Base-by-base conservation (phyloP, 352 stramenopile species). In the Pythium angustatum region DNA sequence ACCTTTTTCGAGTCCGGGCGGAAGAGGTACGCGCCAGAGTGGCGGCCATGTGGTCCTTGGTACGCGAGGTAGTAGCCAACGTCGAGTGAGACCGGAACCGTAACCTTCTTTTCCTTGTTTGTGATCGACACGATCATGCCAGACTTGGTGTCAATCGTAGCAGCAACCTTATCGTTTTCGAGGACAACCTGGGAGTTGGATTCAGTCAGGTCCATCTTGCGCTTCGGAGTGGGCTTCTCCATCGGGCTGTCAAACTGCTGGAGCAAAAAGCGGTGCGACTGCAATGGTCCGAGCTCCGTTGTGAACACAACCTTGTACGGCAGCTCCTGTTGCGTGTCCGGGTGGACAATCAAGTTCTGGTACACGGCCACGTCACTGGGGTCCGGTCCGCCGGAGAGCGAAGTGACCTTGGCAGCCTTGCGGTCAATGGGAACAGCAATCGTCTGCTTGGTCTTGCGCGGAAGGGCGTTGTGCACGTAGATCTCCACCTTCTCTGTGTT, bases 21-120 rank as follows among this genome's bases (percentile, higher is more conserved):
- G 78, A 99, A 99, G 19, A 98, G 92, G 71, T 99, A 99, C 7
- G 97, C 97, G 21, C 97, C 97, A 24, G 93, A 98, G 64, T 96
- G 91, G 61, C 95, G 85, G 5, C 74, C 71, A 1, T 78, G 64
- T 3, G 50, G 28, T 5, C 63, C 72, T 50, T 88, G 78, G 58
- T 77, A 91, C 11, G 79, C 69, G 31, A 88, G 77, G 54, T 93
- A 93, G 68, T 91, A 93, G 19, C 62, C 62, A 14, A 93, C 69
- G 24, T 76, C 72, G 4, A 85, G 66, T 2, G 62, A 72, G 0
- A 91, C 24, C 6, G 76, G 77, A 1, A 93, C 61, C 31, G 83
- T 77, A 10, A 89, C 77, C 50, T 88, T 86, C 28, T 77, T 83
- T 43, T 74, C 75, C 68, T 93, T 93, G 82, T 93, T 89, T 10